phyloP scores from a whole-genome alignment of 106 monocot genomes.

The Dendrobium chrysotoxum region DNA sequence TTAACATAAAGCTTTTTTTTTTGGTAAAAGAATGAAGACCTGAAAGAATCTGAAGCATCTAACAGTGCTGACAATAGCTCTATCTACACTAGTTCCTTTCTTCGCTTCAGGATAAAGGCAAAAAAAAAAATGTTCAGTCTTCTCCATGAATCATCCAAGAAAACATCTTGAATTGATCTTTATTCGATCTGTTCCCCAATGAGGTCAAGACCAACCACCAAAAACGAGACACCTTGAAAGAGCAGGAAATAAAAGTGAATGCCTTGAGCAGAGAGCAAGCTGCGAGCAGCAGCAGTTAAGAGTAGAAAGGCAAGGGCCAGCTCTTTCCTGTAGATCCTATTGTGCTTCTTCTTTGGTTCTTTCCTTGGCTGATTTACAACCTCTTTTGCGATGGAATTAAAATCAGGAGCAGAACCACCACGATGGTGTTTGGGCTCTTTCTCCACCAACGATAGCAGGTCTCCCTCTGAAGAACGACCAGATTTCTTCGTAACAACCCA shows the following conservation, averaged over 20 bases:
- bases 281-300: constrained; percentile 68
- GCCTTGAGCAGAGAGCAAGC: constrained; percentile 88
- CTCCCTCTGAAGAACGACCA: constrained; percentile 87
- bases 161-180: constrained; percentile 2
- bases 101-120: not conserved
- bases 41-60: constrained; percentile 34
- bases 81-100: constrained; percentile 26
- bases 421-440: constrained; percentile 35
- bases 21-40: constrained; percentile 48
- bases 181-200: constrained; percentile 92
- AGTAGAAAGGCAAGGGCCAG: constrained; percentile 78
- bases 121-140: not conserved
- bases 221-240: constrained; percentile 86
- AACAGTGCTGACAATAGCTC: constrained; percentile 25
- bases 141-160: constrained; percentile 2
- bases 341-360: constrained; percentile 61
- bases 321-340: constrained; percentile 88
- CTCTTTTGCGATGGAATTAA: constrained; percentile 37
- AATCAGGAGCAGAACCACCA: constrained; percentile 35
- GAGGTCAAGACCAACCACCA: constrained; percentile 88
- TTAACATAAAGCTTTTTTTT: constrained; percentile 23
- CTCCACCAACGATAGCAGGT: constrained; percentile 48
- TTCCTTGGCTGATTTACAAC: constrained; percentile 22
- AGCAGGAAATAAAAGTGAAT: constrained; percentile 97
- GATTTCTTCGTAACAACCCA: constrained; percentile 99